A percentile compares a stretch with the other conserved stretches of the same genome.
phyloP scores from a whole-genome alignment of 2,329 filamentous ascomycete genomes.

The Massarina eburnea region DNA sequence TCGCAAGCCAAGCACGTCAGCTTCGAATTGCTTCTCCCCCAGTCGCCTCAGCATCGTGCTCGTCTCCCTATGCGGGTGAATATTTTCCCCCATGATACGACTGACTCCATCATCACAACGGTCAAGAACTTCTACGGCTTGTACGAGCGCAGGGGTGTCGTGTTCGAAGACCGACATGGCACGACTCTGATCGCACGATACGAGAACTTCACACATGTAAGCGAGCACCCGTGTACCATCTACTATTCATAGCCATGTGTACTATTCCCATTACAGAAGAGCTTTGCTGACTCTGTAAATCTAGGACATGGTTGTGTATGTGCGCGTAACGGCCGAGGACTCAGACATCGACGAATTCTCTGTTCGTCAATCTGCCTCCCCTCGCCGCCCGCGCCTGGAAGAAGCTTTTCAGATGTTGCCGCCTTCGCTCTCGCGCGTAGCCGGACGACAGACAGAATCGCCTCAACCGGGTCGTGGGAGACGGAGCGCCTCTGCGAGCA shows the following conservation, averaged over 20 bases:
- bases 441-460: constrained; percentile 75
- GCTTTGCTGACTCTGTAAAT: too few relatives aligned
- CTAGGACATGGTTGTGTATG: constrained; percentile 85
- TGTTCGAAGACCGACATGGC: constrained; percentile 88
- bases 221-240: too few relatives aligned
- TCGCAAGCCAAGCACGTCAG: constrained; percentile 68
- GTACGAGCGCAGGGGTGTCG: constrained; percentile 82
- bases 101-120: constrained; percentile 95
- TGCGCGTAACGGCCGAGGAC: constrained; percentile 72
- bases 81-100: constrained; percentile 94
- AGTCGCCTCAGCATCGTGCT: constrained; percentile 69
- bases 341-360: constrained; percentile 51
- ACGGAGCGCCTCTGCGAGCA: constrained; percentile 78
- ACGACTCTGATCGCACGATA: constrained; percentile 93
- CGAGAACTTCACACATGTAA: constrained; percentile 90
- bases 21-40: constrained; percentile 73
- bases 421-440: constrained; percentile 64
- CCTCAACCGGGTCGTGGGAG: constrained; percentile 68
- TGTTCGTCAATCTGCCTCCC: constrained; percentile 51
- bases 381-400: constrained; percentile 60
- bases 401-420: constrained; percentile 67
- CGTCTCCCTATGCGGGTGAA: constrained; percentile 83
- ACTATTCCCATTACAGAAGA: too few relatives aligned
- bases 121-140: constrained; percentile 99
- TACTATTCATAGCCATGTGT: too few relatives aligned